Base-by-base conservation (phyloP, 2,329 filamentous ascomycete genomes). In the Sclerotinia sclerotiorum region DNA sequence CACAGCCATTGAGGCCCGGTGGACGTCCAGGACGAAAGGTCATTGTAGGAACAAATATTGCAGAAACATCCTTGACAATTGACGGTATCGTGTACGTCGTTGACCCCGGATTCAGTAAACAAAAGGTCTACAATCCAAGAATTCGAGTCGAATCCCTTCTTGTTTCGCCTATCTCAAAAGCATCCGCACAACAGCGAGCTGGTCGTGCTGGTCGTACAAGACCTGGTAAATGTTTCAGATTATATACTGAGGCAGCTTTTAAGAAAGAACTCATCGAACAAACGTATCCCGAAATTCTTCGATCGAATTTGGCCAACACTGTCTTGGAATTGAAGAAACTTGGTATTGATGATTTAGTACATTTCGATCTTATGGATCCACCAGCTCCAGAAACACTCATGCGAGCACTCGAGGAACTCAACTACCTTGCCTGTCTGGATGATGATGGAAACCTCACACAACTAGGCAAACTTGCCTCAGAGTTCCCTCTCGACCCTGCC, bases 31-130 rank as follows among this genome's bases (percentile, higher is more conserved):
- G 95, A n/a, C 87, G 95, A 71, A 99, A 99, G 80, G 90, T 89
- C 77, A 96, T 99, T 74, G 86, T 99, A 42, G 92, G 94, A 13
- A 99, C 95, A 73, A 99, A 99, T 80, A 99, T 99, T 79, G 95
- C 95, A 56, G 95, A 99, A 82, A 99, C 95, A 0, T 94, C 90
- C 76, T 87, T 99, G 80, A 99, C 95, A 58, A 99, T 99, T 70
- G 95, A 99, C 77, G 95, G 95, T 78, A 99, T 99, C 72, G 95
- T 99, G 48, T 99, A 97, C 77, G 95, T 99, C 46, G 94, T 99
- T n/a, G 95, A 99, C 77, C 94, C 95, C 2, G 95, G 95, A 48
- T 99, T 99, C 83, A 97, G 93, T 82, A 99, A 99, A 83, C 95
- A 99, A 77, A 99, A 98, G 81, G 95, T 98, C 71, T 99, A 98